Base-by-base conservation (phyloP, 2,329 filamentous ascomycete species). In the Chaetomium olivaceum region DNA sequence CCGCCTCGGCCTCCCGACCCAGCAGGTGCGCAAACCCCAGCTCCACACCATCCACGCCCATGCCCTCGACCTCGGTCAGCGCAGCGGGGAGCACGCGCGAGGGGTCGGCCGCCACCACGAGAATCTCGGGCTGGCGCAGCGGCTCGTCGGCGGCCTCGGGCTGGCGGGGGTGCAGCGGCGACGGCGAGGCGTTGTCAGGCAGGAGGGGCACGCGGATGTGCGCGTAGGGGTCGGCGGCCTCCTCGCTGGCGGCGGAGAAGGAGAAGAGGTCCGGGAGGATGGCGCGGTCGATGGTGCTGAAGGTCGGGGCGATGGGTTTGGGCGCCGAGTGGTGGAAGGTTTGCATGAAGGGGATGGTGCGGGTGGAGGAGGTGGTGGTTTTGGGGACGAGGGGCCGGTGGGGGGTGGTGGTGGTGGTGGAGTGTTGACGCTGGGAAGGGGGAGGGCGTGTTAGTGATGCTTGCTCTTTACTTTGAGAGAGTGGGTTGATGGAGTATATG, bases 281-380 rank as follows among this genome's bases (percentile, higher is more conserved):
- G 67, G 82, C 78, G 73, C 78, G 80, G 77, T 88, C 84, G 65
- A 87, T 80, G 65, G 81, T 77, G 55, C 73, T 73, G 51, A 74
- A 63, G 63, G 76, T 72, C 58, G 73, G 64, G 3, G 73, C 67
- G n/a, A 76, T 70, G 31, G 78, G 73, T 12, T 76, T 71, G 19
- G 82, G 75, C 3, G 80, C 76, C 21, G 82, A 80, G 25, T 81
- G 81, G 71, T 80, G 79, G 79, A 89, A 88, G 73, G 83, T 85
- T 78, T 89, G 87, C 86, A 89, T 89, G 63, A 89, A 77, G 50
- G 85, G 86, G 72, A 83, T 78, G 65, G 77, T 77, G 36, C 33
- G 69, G 80, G 81, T 27, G 46, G 46, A 21, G 73, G 57, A 69
- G 80, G 81, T 27, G 46, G 46, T 25, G 73, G 57, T 19, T 11